Conservation (phyloP, 1,284 basidiomycete species). For the Binderoboletus segoi region DNA sequence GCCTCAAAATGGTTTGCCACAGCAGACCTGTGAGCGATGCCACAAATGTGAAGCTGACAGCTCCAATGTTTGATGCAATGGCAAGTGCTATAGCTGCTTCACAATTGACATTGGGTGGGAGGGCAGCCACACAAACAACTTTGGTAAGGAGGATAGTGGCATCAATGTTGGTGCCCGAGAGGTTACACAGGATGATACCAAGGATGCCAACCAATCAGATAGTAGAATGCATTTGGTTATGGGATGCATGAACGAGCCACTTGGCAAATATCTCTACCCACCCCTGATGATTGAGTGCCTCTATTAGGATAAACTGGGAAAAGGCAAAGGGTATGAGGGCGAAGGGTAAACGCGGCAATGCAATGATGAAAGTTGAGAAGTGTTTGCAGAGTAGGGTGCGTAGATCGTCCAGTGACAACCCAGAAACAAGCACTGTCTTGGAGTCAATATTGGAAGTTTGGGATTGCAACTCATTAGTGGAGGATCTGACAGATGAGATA, state of each 20-base stretch:
- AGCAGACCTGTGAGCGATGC: constrained; percentile 90
- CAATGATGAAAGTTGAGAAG: constrained; percentile 78
- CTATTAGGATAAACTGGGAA: constrained; percentile 93
- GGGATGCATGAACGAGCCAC: constrained; percentile 63
- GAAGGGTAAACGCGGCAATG: constrained; percentile 75
- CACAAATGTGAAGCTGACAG: constrained; percentile 89
- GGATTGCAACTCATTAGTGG: no score
- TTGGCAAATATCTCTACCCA: constrained; percentile 87
- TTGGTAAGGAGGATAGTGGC: constrained; percentile 88
- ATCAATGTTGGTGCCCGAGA: constrained; percentile 94
- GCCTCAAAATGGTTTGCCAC: constrained; percentile 79
- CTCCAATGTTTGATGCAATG: constrained; percentile 88
- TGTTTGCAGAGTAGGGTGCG: no score
- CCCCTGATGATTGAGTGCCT: constrained; percentile 81
- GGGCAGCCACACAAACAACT: constrained; percentile 40
- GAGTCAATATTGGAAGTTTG: no score
- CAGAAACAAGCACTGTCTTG: no score
- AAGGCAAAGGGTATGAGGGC: constrained; percentile 91
- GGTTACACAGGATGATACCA: constrained; percentile 81
- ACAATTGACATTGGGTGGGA: constrained; percentile 29
- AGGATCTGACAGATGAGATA: no score
- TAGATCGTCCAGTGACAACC: no score
- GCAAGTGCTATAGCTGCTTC: constrained; percentile 66
- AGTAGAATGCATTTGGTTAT: constrained; percentile 48
- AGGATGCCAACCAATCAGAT: constrained; percentile 61